Evolutionary conservation across 108 stramenopile genomes (phyloP).

Genomic region (Phaeodactylum tricornutum): DNA sequence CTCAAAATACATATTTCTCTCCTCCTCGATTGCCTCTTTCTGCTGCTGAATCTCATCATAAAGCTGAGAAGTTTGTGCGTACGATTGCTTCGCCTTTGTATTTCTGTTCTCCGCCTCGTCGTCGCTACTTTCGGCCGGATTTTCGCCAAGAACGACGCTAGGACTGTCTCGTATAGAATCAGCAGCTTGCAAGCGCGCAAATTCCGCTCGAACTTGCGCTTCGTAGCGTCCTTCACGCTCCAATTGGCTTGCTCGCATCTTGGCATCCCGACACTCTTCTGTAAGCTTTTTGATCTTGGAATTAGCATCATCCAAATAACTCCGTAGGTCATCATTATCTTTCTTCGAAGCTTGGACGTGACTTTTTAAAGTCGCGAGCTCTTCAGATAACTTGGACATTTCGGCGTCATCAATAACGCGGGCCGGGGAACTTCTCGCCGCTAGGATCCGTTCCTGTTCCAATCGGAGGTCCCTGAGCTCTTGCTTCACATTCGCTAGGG

Average conservation of each 20-base stretch:
- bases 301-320: slow-evolving; percentile 19
- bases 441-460: no score
- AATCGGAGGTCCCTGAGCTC: slow-evolving; percentile 32
- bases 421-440: no score
- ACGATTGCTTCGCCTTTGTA: not conserved
- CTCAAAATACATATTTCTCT: slow-evolving; percentile 53
- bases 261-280: slow-evolving; percentile 25
- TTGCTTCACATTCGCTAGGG: slow-evolving; percentile 24
- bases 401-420: slow-evolving; percentile 1
- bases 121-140: not conserved
- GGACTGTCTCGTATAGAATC: slow-evolving; percentile 5
- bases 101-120: slow-evolving; percentile 2
- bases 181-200: slow-evolving; percentile 27
- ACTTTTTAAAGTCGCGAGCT: slow-evolving; percentile 12
- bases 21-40: slow-evolving; percentile 43
- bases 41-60: slow-evolving; percentile 46
- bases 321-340: slow-evolving; percentile 21
- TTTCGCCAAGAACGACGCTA: not conserved
- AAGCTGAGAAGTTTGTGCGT: slow-evolving; percentile 1
- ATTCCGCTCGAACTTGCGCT: slow-evolving; percentile 43
- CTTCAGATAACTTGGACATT: slow-evolving; percentile 15
- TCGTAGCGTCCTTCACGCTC: slow-evolving; percentile 54
- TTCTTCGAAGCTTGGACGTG: slow-evolving; percentile 15
- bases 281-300: slow-evolving; percentile 15
- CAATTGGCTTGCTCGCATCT: slow-evolving; percentile 16